Evolutionary conservation across 2,329 filamentous ascomycete species (phyloP), one percentile per base, ranked within the genome.

Genomic region (Phoma sp.): DNA sequence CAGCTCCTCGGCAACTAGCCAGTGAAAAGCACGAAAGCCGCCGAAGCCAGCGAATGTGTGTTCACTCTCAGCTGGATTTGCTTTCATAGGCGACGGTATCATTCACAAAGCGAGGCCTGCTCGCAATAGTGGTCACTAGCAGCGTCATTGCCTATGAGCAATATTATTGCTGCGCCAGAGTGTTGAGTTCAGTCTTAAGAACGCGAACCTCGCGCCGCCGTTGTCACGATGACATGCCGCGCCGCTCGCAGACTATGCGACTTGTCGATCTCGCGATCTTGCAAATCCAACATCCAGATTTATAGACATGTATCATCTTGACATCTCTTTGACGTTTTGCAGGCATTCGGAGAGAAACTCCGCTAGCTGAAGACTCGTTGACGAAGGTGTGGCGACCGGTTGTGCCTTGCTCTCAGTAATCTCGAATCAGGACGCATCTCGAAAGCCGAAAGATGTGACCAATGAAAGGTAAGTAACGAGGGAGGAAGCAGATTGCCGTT

Each of bases 181-280:
- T 47, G 52, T 57, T 40, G 48, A 47, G 45, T 11, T 40, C 42
- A 32, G 50, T 47, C 11, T 29, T 52, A 47, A 57, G 53, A 52
- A 48, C 26, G 42, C n/a, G 20, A 33, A 23, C 17, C 11, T 20
- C 4, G 29, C 42, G 42, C 40, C 36, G 48, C 28, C n/a, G 38
- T 47, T 32, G 15, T 38, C n/a, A 48, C 43, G 34, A 53, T 26
- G 38, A 21, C 29, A 29, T 23, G 50, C 56, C 42, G 47, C 26
- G 28, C 62, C 55, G 56, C 56, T 36, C 30, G 17, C 50, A 12
- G 17, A 18, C 20, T 7, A 7, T n/a, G 23, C 26, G 18, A 17
- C 12, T 20, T 5, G 7, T 18, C 45, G 20, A 37, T 40, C n/a
- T 25, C 15, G 28, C 45, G n/a, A 33, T 33, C 20, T 15, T 23